Conservation (phyloP, 2,329 filamentous ascomycete species). For the Colletotrichum sp. region DNA sequence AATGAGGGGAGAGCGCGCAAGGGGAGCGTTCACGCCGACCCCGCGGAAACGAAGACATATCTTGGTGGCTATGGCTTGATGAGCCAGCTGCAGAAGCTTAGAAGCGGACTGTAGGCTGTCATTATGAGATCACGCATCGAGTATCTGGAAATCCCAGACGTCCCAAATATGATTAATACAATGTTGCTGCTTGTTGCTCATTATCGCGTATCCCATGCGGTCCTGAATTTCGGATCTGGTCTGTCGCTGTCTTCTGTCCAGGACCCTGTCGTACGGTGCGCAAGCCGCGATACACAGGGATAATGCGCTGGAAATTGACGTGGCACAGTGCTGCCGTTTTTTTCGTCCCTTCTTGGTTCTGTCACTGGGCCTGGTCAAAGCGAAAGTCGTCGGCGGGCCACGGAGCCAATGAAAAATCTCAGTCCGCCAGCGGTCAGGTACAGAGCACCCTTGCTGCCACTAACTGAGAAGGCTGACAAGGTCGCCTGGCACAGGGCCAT, state of each 20-base stretch:
- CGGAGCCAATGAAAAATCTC: conserved; percentile 12
- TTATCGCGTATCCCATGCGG: neutral
- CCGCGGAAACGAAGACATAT: conserved; percentile 46
- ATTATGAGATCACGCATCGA: neutral
- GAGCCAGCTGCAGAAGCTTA: conserved; percentile 66
- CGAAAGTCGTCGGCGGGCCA: neutral
- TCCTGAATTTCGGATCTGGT: neutral
- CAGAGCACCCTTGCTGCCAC: conserved; percentile 14
- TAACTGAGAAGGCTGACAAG: conserved; percentile 21
- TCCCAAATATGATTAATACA: neutral
- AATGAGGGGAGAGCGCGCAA: conserved; percentile 38
- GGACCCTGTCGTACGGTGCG: neutral
- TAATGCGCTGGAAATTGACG: neutral
- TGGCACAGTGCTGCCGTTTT: neutral
- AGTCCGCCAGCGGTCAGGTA: conserved; percentile 8
- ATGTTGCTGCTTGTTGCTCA: neutral
- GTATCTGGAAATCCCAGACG: neutral
- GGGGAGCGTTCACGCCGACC: conserved; percentile 32
- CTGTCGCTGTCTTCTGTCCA: neutral
- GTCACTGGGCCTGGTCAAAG: neutral
- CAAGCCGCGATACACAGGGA: neutral
- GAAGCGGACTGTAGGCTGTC: conserved; percentile 50
- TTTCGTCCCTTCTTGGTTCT: conserved; percentile 6
- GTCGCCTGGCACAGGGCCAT: conserved; percentile 1
- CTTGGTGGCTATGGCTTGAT: conserved; percentile 64